Evolutionary conservation across 2,329 filamentous ascomycete species (phyloP), one percentile per base, ranked within the genome.

Genomic region (Dissoconium aciculare): DNA sequence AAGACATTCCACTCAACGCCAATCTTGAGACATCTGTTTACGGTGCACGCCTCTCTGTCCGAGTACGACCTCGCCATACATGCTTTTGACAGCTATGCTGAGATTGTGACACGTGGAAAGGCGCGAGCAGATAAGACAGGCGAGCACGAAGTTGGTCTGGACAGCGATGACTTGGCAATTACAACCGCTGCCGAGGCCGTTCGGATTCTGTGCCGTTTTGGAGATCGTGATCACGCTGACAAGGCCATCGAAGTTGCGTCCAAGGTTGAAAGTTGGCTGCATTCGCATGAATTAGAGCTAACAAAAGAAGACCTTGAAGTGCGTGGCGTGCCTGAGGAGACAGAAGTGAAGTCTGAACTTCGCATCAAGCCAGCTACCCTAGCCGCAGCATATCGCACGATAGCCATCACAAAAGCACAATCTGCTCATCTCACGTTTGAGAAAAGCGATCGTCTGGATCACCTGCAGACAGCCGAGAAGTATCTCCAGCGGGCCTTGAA

Each of bases 1-100:
- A 93, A 89, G 55, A 93, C 85, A 0, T 98, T 89, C 49, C 89
- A 98, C 56, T 98, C 89, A 1, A 92, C 87, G 1, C 64, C 83
- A 6, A 80, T 95, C 38, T 61, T 98, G 16, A 70, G 87, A 35
- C 72, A 85, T 46, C 65, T 98, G 0, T 95, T 95, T 51, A 77
- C 74, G 8, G 78, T 93, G 2, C 89, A 98, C 53, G 65, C 87
- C 11, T 71, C 83, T 2, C 64, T 94, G 11, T 83, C 84, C 5
- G 87, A 98, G 44, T 95, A 94, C 42, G 82, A 93, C 33, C 62
- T 95, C 28, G 85, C 85, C 1, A 75, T 92, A 53, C 84, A 84
- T 50, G 81, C 89, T 1, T 81, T 94, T 39, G 79, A 92, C 52
- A 85, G 85, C 1, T 98, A 95, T 53, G 63, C 92, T 21, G 81